phyloP scores from a whole-genome alignment of 2,329 filamentous ascomycete genomes.

The Fusarium sp. region DNA sequence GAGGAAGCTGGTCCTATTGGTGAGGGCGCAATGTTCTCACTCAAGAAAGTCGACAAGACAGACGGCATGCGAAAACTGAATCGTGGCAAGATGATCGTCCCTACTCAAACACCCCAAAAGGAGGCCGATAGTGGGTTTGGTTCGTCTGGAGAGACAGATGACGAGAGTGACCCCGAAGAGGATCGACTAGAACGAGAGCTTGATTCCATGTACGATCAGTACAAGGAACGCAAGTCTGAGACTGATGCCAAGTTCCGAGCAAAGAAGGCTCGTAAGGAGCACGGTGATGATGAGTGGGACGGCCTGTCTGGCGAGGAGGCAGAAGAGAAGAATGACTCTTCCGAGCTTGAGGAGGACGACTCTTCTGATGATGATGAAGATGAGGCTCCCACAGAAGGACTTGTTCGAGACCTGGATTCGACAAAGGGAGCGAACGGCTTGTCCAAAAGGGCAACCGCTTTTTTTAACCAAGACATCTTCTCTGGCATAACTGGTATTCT shows the following conservation, averaged over 20 bases:
- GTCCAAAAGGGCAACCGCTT: slow-evolving; percentile 75
- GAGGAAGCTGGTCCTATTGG: slow-evolving; percentile 84
- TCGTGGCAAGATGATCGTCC: slow-evolving; percentile 81
- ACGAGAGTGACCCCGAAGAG: slow-evolving; percentile 79
- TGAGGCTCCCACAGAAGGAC: slow-evolving; percentile 35
- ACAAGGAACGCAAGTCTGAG: slow-evolving; percentile 81
- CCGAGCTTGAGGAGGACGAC: slow-evolving; percentile 64
- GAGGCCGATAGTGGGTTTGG: slow-evolving; percentile 70
- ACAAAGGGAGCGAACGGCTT: slow-evolving; percentile 35
- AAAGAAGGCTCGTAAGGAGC: slow-evolving; percentile 85
- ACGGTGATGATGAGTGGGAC: slow-evolving; percentile 90
- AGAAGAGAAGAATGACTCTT: slow-evolving; percentile 62
- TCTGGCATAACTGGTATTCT: slow-evolving; percentile 78
- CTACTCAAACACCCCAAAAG: slow-evolving; percentile 68
- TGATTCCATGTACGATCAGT: slow-evolving; percentile 87
- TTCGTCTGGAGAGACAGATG: slow-evolving; percentile 65
- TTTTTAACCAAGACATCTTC: slow-evolving; percentile 97
- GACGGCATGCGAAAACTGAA: slow-evolving; percentile 70
- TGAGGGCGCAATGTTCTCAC: slow-evolving; percentile 85
- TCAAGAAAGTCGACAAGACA: slow-evolving; percentile 84
- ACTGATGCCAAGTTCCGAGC: slow-evolving; percentile 88
- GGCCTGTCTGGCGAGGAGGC: slow-evolving; percentile 79
- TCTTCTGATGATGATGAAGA: slow-evolving; percentile 51
- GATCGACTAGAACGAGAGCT: slow-evolving; percentile 87
- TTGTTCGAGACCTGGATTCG: slow-evolving; percentile 53